phyloP scores from a whole-genome alignment of 2,329 filamentous ascomycete genomes.

The Epichloe sibirici region DNA sequence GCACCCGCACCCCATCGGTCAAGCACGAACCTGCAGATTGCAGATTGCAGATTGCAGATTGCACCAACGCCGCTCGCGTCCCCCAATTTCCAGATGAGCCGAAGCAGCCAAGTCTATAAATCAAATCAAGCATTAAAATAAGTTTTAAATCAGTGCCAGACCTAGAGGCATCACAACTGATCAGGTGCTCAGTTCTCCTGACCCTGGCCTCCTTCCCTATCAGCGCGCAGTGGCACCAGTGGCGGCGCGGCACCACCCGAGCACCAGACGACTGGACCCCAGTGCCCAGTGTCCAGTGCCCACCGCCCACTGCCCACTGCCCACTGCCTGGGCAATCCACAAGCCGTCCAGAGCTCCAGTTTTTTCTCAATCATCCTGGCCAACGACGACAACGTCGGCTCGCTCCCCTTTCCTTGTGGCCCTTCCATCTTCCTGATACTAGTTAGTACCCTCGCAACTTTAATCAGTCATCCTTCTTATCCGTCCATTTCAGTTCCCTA shows the following conservation, averaged over 20 bases:
- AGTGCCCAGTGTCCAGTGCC: too few species aligned
- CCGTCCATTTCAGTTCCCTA: neutral
- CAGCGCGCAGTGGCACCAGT: neutral
- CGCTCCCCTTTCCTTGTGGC: slow-evolving; percentile 5
- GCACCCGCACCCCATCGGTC: neutral
- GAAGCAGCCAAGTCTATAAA: too few species aligned
- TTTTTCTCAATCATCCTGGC: slow-evolving; percentile 5
- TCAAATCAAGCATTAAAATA: too few species aligned
- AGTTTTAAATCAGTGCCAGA: too few species aligned
- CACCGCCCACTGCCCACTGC: too few species aligned
- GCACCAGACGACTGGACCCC: too few species aligned
- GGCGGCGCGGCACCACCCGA: neutral
- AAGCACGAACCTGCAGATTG: neutral
- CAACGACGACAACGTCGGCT: slow-evolving; percentile 1
- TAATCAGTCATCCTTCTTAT: neutral
- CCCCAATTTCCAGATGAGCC: neutral
- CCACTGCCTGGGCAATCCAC: neutral
- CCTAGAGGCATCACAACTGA: neutral
- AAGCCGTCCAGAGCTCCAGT: slow-evolving; percentile 7
- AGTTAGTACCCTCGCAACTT: neutral
- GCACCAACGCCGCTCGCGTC: neutral
- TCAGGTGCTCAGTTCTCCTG: neutral
- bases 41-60: neutral
- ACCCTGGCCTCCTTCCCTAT: neutral
- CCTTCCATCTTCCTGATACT: neutral